Evolutionary conservation across 2,329 filamentous ascomycete species (phyloP).

Genomic region (Periconia macrospinosa): DNA sequence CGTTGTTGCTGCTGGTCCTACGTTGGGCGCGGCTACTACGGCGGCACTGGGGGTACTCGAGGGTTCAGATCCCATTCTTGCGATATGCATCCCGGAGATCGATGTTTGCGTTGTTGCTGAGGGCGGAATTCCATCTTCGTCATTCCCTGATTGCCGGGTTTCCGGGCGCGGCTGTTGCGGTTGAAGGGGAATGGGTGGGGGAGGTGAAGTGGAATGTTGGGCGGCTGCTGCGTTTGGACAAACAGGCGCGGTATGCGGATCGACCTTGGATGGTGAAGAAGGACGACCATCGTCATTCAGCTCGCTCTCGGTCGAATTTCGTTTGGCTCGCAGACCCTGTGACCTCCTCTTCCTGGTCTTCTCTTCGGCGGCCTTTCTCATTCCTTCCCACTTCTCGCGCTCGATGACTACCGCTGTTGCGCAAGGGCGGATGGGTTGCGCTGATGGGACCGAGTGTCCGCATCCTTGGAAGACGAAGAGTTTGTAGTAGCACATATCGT

Average conservation of each 20-base stretch:
- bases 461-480: slow-evolving; percentile 47
- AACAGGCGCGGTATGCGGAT: not conserved
- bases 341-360: slow-evolving; percentile 1
- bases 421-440: slow-evolving; percentile 40
- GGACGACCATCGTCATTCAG: not conserved
- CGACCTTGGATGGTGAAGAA: too few relatives aligned
- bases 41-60: not conserved
- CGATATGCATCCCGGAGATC: not conserved
- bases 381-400: not conserved
- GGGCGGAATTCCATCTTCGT: not conserved
- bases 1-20: too few relatives aligned
- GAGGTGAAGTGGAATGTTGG: not conserved
- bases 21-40: not conserved
- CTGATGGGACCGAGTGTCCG: slow-evolving; percentile 44
- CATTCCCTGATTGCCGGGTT: not conserved
- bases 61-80: not conserved
- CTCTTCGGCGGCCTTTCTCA: slow-evolving; percentile 16
- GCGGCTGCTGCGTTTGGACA: not conserved
- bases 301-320: not conserved
- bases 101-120: not conserved
- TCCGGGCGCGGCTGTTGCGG: not conserved
- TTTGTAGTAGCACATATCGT: slow-evolving; percentile 48
- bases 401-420: not conserved
- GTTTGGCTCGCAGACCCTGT: not conserved
- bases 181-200: not conserved